phyloP scores from a whole-genome alignment of 768 basidiomycete genomes.

The Boletus coccyginus region DNA sequence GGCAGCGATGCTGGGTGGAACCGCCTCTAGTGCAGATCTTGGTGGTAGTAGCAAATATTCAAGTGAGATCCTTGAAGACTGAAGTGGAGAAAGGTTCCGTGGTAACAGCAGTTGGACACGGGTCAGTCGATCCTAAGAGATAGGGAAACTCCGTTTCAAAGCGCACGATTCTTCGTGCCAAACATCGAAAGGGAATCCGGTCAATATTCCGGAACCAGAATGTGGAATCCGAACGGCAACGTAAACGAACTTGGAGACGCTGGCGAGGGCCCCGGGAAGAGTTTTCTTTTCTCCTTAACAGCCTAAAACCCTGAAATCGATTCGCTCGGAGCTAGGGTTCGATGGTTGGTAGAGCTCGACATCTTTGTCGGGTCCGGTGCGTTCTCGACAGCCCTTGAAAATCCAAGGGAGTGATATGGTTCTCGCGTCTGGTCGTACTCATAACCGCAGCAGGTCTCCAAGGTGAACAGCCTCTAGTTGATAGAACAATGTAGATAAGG shows the following conservation, averaged over 20 bases:
- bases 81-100: slow-evolving; percentile 88
- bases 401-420: slow-evolving; percentile 61
- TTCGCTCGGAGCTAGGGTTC: too few species aligned
- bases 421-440: slow-evolving; percentile 72
- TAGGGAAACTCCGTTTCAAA: slow-evolving; percentile 42
- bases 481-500: too few species aligned
- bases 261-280: slow-evolving; percentile 5
- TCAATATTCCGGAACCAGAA: slow-evolving; percentile 77
- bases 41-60: slow-evolving; percentile 89
- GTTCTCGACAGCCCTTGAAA: too few species aligned
- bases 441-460: slow-evolving; percentile 32
- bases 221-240: slow-evolving; percentile 66
- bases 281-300: too few species aligned
- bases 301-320: too few species aligned
- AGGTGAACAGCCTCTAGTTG: too few species aligned
- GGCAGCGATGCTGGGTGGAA: slow-evolving; percentile 72
- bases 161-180: too few species aligned
- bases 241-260: slow-evolving; percentile 62
- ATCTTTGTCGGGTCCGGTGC: too few species aligned
- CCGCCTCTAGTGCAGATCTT: slow-evolving; percentile 84
- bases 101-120: slow-evolving; percentile 85
- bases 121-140: slow-evolving; percentile 83
- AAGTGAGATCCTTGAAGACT: slow-evolving; percentile 86
- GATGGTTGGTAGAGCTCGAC: too few species aligned
- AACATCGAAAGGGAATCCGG: slow-evolving; percentile 66